These are phyloP conservation scores for Cicer judaicum DNA, from an alignment of 306 rosid genomes.

Conservation along the genomic window DNA sequence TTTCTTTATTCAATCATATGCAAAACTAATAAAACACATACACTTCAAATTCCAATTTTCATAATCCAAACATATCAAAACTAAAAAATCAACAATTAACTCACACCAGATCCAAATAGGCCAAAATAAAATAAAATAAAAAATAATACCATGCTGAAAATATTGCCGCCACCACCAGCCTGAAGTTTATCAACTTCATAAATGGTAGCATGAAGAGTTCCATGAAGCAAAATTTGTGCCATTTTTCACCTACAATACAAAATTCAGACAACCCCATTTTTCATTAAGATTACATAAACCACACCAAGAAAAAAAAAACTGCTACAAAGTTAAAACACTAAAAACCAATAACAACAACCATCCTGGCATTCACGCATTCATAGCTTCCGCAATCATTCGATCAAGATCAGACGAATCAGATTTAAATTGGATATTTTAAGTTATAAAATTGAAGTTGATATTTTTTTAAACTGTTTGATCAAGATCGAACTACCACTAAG, in stretches of 20 bases:
- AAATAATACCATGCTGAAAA: constrained; percentile 65
- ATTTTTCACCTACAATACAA: constrained; percentile 68
- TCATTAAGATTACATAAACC: constrained; percentile 43
- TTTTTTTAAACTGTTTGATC: too few species aligned
- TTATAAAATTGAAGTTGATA: too few species aligned
- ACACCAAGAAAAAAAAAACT: background rate
- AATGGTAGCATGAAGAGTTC: constrained; percentile 87
- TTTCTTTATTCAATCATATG: constrained; percentile 15
- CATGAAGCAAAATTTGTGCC: constrained; percentile 81
- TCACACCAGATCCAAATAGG: constrained; percentile 17
- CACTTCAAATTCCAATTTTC: constrained; percentile 5
- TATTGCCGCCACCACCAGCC: constrained; percentile 53
- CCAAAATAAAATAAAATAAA: background rate
- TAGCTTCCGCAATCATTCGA: too few species aligned
- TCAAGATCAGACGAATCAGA: too few species aligned
- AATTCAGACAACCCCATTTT: constrained; percentile 35
- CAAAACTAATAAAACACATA: constrained; percentile 32
- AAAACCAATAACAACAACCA: too few species aligned
- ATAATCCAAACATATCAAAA: constrained; percentile 24
- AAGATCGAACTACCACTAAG: too few species aligned
- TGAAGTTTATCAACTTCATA: constrained; percentile 74
- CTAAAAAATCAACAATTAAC: constrained; percentile 3
- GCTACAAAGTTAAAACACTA: background rate
- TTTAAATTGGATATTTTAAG: too few species aligned
- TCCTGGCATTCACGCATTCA: too few species aligned